phyloP scores from a whole-genome alignment of 1,284 basidiomycete species.

The Phellopilus nigrolimitatus region DNA sequence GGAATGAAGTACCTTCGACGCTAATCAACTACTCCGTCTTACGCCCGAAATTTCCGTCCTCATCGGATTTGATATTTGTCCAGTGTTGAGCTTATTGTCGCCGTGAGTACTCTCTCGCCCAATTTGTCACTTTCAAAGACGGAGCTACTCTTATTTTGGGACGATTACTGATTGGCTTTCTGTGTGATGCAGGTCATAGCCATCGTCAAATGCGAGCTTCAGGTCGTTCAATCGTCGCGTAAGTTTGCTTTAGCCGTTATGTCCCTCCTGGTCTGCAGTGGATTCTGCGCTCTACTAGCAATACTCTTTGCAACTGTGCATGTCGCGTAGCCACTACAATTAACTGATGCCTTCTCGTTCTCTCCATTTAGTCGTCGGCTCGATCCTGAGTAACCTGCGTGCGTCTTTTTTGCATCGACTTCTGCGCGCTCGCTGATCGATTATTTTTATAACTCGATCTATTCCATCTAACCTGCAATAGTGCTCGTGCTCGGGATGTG shows the following conservation, averaged over 20 bases:
- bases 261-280: too few species aligned
- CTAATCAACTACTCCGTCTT: background rate
- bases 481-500: conserved; percentile 73
- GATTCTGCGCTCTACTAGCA: too few species aligned
- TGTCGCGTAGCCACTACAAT: background rate
- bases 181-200: conserved; percentile 66
- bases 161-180: background rate
- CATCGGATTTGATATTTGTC: background rate
- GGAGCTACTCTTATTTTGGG: conserved; percentile 16
- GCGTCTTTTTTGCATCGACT: conserved; percentile 27
- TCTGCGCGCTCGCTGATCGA: background rate
- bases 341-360: conserved; percentile 31
- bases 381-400: conserved; percentile 76
- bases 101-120: conserved; percentile 41
- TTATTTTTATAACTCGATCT: conserved; percentile 10
- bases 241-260: conserved; percentile 30
- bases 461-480: conserved; percentile 23
- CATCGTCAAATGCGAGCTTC: conserved; percentile 72
- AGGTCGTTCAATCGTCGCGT: conserved; percentile 78
- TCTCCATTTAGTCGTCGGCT: conserved; percentile 60
- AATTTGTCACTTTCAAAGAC: conserved; percentile 20
- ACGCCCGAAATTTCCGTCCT: conserved; percentile 3
- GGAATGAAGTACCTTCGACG: conserved; percentile 11
- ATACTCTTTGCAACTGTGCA: background rate
- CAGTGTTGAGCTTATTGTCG: conserved; percentile 78